These are phyloP conservation scores for Fagopyrum esculentum DNA, from an alignment of 148 eudicot genomes.

Conservation along the genomic window DNA sequence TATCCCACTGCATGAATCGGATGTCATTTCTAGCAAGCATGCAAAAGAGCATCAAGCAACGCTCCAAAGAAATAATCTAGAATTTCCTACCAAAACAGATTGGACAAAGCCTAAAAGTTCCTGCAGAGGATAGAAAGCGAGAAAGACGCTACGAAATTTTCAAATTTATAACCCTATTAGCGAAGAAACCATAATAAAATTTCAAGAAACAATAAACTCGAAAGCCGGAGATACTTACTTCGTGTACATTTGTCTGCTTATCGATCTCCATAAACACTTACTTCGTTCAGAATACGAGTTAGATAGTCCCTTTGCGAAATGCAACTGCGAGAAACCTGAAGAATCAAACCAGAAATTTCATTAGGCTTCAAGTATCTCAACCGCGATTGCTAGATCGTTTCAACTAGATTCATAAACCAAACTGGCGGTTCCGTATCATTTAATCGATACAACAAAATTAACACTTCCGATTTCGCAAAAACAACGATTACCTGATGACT, in stretches of 20 bases:
- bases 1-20: neutral
- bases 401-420: neutral
- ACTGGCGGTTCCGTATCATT: neutral
- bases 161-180: neutral
- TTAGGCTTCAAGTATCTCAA: neutral
- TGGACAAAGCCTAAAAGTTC: neutral
- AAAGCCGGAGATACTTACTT: neutral
- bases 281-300: neutral
- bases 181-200: neutral
- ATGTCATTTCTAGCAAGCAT: neutral
- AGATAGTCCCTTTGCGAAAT: slow-evolving; percentile 1
- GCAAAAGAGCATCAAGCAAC: neutral
- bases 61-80: neutral
- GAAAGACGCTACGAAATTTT: neutral
- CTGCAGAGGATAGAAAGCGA: neutral
- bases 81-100: neutral
- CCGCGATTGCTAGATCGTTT: neutral
- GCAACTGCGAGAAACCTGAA: neutral
- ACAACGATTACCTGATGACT: neutral
- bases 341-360: neutral
- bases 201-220: neutral
- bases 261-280: neutral
- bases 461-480: neutral
- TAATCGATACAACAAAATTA: neutral
- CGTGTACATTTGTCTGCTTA: neutral